phyloP scores from a whole-genome alignment of 148 eudicot genomes.

The Arbutus unedo region DNA sequence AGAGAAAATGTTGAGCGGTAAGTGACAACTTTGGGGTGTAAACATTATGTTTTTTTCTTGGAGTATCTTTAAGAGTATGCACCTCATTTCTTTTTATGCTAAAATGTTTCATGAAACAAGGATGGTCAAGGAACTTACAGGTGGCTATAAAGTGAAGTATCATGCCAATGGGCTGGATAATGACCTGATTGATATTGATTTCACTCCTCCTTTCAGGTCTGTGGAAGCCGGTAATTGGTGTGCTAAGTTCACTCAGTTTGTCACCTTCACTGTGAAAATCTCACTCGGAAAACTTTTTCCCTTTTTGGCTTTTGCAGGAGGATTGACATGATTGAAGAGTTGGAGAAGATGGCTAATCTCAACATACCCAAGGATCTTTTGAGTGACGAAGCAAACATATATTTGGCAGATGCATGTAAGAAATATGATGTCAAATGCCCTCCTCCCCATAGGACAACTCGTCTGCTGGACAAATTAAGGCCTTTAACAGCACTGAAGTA shows the following conservation, averaged over 20 bases:
- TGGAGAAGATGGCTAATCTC: slow-evolving; percentile 82
- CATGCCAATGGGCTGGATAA: slow-evolving; percentile 80
- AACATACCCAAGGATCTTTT: slow-evolving; percentile 81
- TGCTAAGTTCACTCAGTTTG: too few relatives aligned
- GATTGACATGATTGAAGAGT: slow-evolving; percentile 84
- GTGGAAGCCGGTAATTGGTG: slow-evolving; percentile 3
- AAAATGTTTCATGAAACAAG: not conserved
- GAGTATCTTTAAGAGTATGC: too few relatives aligned
- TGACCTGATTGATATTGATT: slow-evolving; percentile 90
- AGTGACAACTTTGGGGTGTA: slow-evolving; percentile 17
- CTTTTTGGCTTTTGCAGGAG: slow-evolving; percentile 40
- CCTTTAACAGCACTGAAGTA: not conserved
- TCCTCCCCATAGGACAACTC: slow-evolving; percentile 83
- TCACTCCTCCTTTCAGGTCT: slow-evolving; percentile 97
- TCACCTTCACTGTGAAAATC: too few relatives aligned
- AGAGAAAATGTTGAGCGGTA: slow-evolving; percentile 86
- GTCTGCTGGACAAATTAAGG: slow-evolving; percentile 78
- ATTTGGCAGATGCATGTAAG: slow-evolving; percentile 65
- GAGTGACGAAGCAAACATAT: slow-evolving; percentile 63
- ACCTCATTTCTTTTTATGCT: too few relatives aligned
- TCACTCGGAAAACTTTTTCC: too few relatives aligned
- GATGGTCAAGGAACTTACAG: slow-evolving; percentile 90
- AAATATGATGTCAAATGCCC: slow-evolving; percentile 83
- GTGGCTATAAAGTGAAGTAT: slow-evolving; percentile 72
- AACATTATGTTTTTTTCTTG: not conserved